Percentiles rank a stretch among this genome's conserved stretches.
These are phyloP conservation scores for Aspergillus intermedius DNA, from an alignment of 2,329 filamentous ascomycete species.

Conservation along the genomic window DNA sequence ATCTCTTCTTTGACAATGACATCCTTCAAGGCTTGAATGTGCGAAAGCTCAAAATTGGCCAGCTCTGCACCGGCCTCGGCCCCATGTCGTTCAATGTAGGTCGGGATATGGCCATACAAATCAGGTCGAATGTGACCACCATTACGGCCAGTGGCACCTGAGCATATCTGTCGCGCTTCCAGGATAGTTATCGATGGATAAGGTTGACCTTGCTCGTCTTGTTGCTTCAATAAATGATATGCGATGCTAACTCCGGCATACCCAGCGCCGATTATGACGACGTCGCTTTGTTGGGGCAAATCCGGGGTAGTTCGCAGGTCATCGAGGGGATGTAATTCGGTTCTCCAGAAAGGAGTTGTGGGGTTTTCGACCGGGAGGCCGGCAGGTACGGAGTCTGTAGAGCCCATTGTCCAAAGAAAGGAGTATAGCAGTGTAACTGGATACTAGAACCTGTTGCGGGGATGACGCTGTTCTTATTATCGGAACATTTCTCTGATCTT, in stretches of 20 bases:
- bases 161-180: slow-evolving; percentile 38
- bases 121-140: slow-evolving; percentile 43
- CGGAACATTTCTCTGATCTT: no score
- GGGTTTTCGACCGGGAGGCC: not conserved
- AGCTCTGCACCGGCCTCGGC: slow-evolving; percentile 33
- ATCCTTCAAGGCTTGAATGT: slow-evolving; percentile 38
- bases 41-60: slow-evolving; percentile 36
- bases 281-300: slow-evolving; percentile 37
- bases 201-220: slow-evolving; percentile 8
- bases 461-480: no score
- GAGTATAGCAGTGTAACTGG: not conserved
- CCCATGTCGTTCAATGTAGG: slow-evolving; percentile 31
- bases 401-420: not conserved
- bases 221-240: slow-evolving; percentile 35
- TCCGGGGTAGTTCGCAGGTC: slow-evolving; percentile 13
- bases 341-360: slow-evolving; percentile 14
- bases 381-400: not conserved
- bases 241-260: slow-evolving; percentile 41
- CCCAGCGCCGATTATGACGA: slow-evolving; percentile 45
- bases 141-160: slow-evolving; percentile 41
- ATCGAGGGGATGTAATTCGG: slow-evolving; percentile 12
- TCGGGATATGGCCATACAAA: slow-evolving; percentile 36
- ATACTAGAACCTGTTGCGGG: no score
- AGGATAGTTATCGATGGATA: slow-evolving; percentile 32
- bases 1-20: slow-evolving; percentile 38